Evolutionary conservation across 2,329 filamentous ascomycete genomes (phyloP).

Genomic region (Leptographium radiaticola): DNA sequence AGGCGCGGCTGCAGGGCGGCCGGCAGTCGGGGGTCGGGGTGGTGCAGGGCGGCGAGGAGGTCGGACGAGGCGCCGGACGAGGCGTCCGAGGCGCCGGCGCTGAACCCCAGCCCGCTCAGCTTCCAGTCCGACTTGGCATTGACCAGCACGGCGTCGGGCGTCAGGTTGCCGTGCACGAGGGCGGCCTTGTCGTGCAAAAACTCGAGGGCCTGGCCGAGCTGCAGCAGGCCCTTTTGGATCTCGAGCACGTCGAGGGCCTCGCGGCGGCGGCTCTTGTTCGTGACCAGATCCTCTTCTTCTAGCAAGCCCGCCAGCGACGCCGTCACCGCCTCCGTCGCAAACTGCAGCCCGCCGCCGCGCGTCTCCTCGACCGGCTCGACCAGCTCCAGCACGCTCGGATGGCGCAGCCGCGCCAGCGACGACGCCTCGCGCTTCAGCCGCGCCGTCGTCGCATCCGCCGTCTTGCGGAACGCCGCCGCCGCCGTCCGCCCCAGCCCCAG

Average conservation of each 20-base stretch:
- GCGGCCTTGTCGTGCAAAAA: constrained; percentile 14
- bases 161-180: constrained; percentile 86
- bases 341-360: constrained; percentile 80
- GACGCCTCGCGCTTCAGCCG: constrained; percentile 84
- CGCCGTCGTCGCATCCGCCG: constrained; percentile 82
- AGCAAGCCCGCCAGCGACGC: constrained; percentile 74
- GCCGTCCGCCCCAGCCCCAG: constrained; percentile 51
- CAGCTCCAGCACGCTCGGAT: constrained; percentile 84
- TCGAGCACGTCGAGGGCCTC: constrained; percentile 93
- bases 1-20: constrained; percentile 74
- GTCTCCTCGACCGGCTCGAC: constrained; percentile 94
- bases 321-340: constrained; percentile 85
- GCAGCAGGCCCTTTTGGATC: constrained; percentile 89
- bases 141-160: constrained; percentile 83
- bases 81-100: constrained; percentile 57
- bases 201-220: constrained; percentile 38
- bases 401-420: constrained; percentile 73
- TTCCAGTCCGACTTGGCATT: constrained; percentile 99
- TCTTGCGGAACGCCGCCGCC: constrained; percentile 39
- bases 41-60: constrained; percentile 58
- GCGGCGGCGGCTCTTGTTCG: constrained; percentile 59
- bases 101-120: constrained; percentile 86
- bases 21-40: constrained; percentile 74
- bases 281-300: constrained; percentile 55
- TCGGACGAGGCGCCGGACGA: too few relatives aligned